Evolutionary conservation across 345 rosid species (phyloP), one percentile per base, ranked within the genome.

Genomic region (Citrus inodora): DNA sequence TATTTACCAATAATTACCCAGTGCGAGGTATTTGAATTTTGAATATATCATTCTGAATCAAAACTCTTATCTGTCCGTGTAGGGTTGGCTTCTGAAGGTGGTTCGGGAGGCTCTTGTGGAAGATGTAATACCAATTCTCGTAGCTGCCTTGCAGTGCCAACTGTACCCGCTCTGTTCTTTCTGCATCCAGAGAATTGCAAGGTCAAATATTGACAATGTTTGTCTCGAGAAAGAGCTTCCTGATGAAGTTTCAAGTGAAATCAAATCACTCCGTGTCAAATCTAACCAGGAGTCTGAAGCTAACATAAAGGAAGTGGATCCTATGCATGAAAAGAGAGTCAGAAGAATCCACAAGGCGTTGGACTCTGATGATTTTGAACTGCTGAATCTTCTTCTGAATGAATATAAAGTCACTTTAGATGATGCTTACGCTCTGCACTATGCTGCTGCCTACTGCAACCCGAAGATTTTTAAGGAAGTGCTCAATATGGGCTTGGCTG

Each of bases 361-460:
- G 38, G 87, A 88, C 53, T 82, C 81, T 24, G 86, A 88, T 42
- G 88, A 88, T 0, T 71, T 88, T 4, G 86, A 84, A 24, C 74
- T 88, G 32, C 11, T 86, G 38, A 75, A 51, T 37, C 83, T 82
- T 67, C 87, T 86, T 22, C 71, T 88, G 16, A 25, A 24, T 0
- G 90, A 88, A 78, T 81, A 84, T 6, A 46, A 28, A 6, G 73
- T 86, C 40, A 75, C 85, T 30, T 59, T 88, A 51, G 78, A 88
- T 64, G 78, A 70, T 42, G 89, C 87, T 25, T 74, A 27, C 75
- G 90, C 89, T n/a, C 87, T 88, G 40, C 90, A 88, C 79, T 88
- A 88, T 73, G 90, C 90, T 17, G 74, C 78, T 24, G 87, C 90
- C n/a, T 82, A 84, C 65, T 88, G 87, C 37, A 87, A 82, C 66